Evolutionary conservation across 176 grass and related monocot genomes (phyloP), one percentile per base, ranked within the genome.

Genomic region (Rhynchospora breviuscula): DNA sequence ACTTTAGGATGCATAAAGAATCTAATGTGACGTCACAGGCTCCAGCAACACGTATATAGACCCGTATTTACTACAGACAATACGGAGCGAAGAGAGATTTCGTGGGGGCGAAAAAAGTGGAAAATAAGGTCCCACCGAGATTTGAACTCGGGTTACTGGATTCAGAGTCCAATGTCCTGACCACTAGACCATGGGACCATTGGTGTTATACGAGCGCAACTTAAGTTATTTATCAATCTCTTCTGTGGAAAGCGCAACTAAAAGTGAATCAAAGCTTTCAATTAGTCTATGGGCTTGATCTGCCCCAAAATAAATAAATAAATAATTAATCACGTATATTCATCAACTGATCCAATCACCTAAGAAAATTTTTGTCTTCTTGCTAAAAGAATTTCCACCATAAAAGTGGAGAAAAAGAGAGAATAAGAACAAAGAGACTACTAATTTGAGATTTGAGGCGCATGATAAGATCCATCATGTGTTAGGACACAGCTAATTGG

Each of bases 91-190:
- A 4, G 1, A 45, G 2, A 29, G 15, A 40, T 46, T 44, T 21
- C 54, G n/a, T 29, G n/a, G 22, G n/a, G 13, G 57, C 15, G 57
- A 53, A 17, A 18, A 47, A 10, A 59, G 21, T 5, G 29, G 31
- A 13, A 49, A 25, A 47, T 23, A 8, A 82, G 79, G 79, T 82
- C 79, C 79, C 40, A 67, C 79, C 79, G 79, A 82, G 79, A 82
- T 29, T 82, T 82, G 61, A 82, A 82, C 79, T 82, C 79, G 61
- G 79, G 60, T 66, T 67, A 81, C 79, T 81, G 79, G 79, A 81
- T 81, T 81, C 79, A 81, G 79, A 81, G 79, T 81, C 79, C 79
- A 82, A 82, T 67, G 79, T 82, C 79, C 79, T 82, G 3, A 82
- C 79, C 61, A 82, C 79, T 82, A 82, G 79, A 82, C 79, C 79